Evolutionary conservation across 805 yeast species (phyloP), one percentile per base, ranked within the genome.

Genomic region (Candida namnaoensis): DNA sequence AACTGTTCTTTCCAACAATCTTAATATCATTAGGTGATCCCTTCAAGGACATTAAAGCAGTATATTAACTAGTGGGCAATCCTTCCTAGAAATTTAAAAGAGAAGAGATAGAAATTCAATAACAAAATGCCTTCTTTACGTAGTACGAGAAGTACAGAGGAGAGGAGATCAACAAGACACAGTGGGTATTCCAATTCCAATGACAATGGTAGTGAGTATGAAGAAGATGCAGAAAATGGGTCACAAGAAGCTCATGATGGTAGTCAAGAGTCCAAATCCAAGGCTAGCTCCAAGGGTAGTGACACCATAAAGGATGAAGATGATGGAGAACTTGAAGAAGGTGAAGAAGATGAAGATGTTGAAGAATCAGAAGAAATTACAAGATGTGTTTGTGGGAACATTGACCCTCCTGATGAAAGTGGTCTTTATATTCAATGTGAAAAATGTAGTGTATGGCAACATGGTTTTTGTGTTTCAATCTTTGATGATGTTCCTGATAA

Each of bases 371-470:
- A 65, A 36, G 70, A 65, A 6, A 72, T 67, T 41, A 69, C 75
- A 0, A 52, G 74, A 27, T 69, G 75, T 53, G 53, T 69, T 3
- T 69, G 75, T 52, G 69, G 66, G 1, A 62, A 67, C 39, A 34
- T 54, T 11, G 73, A 69, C 33, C 72, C 73, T 2, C 69, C 71
- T 5, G 72, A 68, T 43, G 69, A 58, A 26, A 62, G 64, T 62
- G 93, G 91, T 3, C 68, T 83, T 39, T 84, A 76, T 56, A 84
- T 84, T 49, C 93, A 84, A 54, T 84, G 95, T 70, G 99, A 93
- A 54, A 72, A 74, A 47, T 91, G 99, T 65, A 79, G 86, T 15
- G 96, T 83, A 7, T 91, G 99, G 99, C 99, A 91, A 61, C 99
- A 91, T 60, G 98, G 97, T 2, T 87, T 71, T 63, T 91, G 99